Base-by-base conservation (phyloP, 2,329 filamentous ascomycete species). In the Neonectria hederae region DNA sequence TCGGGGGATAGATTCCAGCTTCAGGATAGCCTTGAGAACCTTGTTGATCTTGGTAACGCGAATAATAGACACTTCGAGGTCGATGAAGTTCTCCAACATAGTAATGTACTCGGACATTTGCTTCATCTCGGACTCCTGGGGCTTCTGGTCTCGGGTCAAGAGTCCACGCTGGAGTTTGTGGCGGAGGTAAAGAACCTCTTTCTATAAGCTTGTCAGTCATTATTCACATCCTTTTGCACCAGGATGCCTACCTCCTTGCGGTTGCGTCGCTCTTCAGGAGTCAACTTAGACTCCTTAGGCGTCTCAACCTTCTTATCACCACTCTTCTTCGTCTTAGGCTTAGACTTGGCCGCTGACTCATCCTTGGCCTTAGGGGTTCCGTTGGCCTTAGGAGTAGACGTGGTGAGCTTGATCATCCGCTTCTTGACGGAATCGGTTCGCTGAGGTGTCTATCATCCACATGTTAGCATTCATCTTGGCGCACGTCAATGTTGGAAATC, bases 21-120 rank as follows among this genome's bases (percentile, higher is more conserved):
- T 97, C 74, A 97, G 83, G 70, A 99, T 96, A 5, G 91, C 94
- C 83, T 97, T 97, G 62, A 99, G 86, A 11, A 99, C 95, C 83
- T 99, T 99, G 88, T 98, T 95, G 80, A 99, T 97, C 86, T 98
- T 99, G 66, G 96, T 99, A 14, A 83, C 84, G 68, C 92, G 89
- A 74, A 98, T 97, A 72, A 97, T 96, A 69, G 89, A 89, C 30
- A 92, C 93, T 77, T 98, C 95, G 5, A 98, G 87, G 69, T 97
- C 92, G 1, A 88, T 82, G 78, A 84, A 90, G 8, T 84, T 87
- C 81, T 99, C 96, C 6, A 99, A 87, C 78, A 97, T 93, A 30
- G 85, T 86, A 62, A 97, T 84, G 74, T 90, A 93, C 19, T 92
- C 90, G 5, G 90, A 90, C 90, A 96, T 94, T 52, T 83, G 81